Base-by-base conservation (phyloP, 2,329 filamentous ascomycete species). In the Botryotinia calthae region DNA sequence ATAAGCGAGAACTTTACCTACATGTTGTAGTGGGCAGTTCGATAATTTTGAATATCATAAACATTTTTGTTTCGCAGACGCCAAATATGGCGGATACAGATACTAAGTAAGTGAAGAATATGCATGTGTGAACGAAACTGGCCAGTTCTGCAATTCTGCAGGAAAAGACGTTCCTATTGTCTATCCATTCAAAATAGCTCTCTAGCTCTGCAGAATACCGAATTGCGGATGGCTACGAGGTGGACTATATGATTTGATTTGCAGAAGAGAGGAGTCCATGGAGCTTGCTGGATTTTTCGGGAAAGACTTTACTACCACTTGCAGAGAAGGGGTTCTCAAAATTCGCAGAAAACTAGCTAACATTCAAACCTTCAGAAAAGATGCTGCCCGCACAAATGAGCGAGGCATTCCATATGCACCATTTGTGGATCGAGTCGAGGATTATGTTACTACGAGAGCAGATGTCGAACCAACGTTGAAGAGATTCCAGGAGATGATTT, bases 401-500 rank as follows among this genome's bases (percentile, higher is more conserved):
- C 88, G 93, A 79, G 93, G 93, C 74, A 97, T 97, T 74, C 93
- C 93, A 37, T 89, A 88, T 79, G 93, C 93, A 76, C 93, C 93
- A 9, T 96, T 96, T 81, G 92, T 96, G 80, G 93, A 96, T 83
- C 93, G 91, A 78, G 93, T 96, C 75, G 93, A 97, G 82, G 93
- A 97, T 84, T 97, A 95, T 85, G 91, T 96, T 73, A 86, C 91
- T 62, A 89, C 91, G 59, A 88, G 93, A 71, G 89, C 89, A 54
- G 92, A 97, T 80, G 93, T 96, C 78, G 93, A 97, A 81, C 86
- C 87, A 63, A 95, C 93, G 25, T 85, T 97, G 80, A 90, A 92
- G 80, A 94, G 88, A 82, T 97, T 97, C 82, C 93, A 95, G 81
- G 93, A 97, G 85, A 96, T 97, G 93, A 97, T 97, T 77, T 93